phyloP scores from a whole-genome alignment of 2,329 filamentous ascomycete genomes.

The Aureobasidium subglaciale region DNA sequence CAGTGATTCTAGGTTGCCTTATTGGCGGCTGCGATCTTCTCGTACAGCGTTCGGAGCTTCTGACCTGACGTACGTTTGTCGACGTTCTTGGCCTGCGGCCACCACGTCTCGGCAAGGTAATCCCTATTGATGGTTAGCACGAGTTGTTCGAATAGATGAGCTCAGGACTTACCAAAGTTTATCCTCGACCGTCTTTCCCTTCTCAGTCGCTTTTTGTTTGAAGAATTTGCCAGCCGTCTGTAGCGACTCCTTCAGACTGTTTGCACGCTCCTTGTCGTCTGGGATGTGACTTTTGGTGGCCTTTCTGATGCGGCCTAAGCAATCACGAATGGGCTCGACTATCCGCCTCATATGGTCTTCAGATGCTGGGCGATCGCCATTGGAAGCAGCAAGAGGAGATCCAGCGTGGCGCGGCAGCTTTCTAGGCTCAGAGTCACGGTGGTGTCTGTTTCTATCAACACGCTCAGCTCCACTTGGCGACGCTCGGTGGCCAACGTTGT shows the following conservation, averaged over 20 bases:
- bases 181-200: constrained; percentile 22
- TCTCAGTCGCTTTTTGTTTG: constrained; percentile 36
- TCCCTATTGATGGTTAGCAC: constrained; percentile 19
- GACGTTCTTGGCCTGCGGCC: constrained; percentile 30
- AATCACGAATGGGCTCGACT: constrained; percentile 53
- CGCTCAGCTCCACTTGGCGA: constrained; percentile 39
- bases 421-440: constrained; percentile 46
- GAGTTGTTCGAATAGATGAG: not conserved
- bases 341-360: constrained; percentile 47
- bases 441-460: constrained; percentile 46
- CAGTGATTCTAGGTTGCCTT: constrained; percentile 1
- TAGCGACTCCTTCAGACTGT: constrained; percentile 54
- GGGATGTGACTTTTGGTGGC: constrained; percentile 58
- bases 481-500: constrained; percentile 28
- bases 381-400: constrained; percentile 24
- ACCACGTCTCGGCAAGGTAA: constrained; percentile 29
- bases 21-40: constrained; percentile 24
- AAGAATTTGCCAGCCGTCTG: constrained; percentile 58
- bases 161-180: constrained; percentile 25
- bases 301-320: constrained; percentile 52
- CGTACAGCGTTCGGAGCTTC: constrained; percentile 32
- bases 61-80: constrained; percentile 27
- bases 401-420: constrained; percentile 34
- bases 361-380: constrained; percentile 35
- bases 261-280: constrained; percentile 55